Base-by-base conservation (phyloP, 2,329 filamentous ascomycete species). In the Pseudocercospora fijiensis region DNA sequence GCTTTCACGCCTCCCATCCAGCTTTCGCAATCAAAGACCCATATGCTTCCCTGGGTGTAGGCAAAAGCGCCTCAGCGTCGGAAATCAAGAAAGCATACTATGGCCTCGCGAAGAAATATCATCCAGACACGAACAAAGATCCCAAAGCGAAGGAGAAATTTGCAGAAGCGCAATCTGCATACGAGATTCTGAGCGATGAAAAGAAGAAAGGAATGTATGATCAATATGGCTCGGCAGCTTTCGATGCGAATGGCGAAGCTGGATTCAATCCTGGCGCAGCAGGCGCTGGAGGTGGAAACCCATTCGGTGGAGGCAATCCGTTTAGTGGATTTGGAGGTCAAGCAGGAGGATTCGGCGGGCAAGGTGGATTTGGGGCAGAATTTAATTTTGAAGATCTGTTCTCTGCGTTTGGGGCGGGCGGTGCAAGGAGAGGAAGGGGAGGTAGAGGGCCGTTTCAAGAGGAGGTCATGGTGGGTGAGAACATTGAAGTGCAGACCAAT, bases 61-160 rank as follows among this genome's bases (percentile, higher is more conserved):
- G 83, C 73, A 96, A 94, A 77, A 84, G 79, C 66, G 91, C 95
- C n/a, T 88, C 91, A 1, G 81, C 92, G 2, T 82, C 87, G 64
- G 94, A 98, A 37, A 98, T 99, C 76, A 99, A 99, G 77, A 98
- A 97, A 78, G 93, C 95, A 2, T 99, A 99, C 82, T 99, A 99
- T 76, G 91, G 93, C 57, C 83, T 98, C 64, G 95, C 95, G 20
- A 99, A 99, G 79, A 99, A 98, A 75, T 99, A 87, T 76, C 95
- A 99, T 74, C 95, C 95, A 8, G 95, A 99, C 76, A 98, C 95
- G 37, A 99, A 98, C 83, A 98, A 98, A 78, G 95, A 98, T 71
- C 78, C 91, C 2, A 85, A 82, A n/a, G 93, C 95, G 37, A 98
- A 98, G 77, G 95, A 98, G 72, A 94, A 90, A 73, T 99, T 99